Conservation (phyloP, 2,329 filamentous ascomycete genomes). For the Didymella pomorum region DNA sequence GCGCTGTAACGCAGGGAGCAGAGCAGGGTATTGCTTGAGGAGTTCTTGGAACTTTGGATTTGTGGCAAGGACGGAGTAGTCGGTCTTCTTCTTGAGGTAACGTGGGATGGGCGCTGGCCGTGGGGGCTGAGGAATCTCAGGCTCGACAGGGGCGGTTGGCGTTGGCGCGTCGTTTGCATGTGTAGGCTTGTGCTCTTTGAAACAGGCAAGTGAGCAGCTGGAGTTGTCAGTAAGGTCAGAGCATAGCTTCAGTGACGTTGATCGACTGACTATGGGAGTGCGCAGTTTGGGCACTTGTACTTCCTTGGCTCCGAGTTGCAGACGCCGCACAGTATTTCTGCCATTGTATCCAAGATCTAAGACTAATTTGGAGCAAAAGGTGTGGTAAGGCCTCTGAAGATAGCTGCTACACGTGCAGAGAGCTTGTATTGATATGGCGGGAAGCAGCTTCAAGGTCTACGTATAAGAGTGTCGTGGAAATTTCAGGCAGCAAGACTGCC, state of each 20-base stretch:
- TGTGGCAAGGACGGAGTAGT: slow-evolving; percentile 44
- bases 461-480: no score
- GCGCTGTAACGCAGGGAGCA: slow-evolving; percentile 40
- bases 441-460: no score
- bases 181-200: slow-evolving; percentile 43
- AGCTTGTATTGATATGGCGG: no score
- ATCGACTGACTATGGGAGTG: slow-evolving; percentile 54
- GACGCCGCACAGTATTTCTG: slow-evolving; percentile 51
- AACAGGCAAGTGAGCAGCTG: slow-evolving; percentile 46
- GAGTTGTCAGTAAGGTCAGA: slow-evolving; percentile 10
- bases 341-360: slow-evolving; percentile 33
- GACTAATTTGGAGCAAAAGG: not conserved
- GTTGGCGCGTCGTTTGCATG: slow-evolving; percentile 23
- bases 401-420: not conserved
- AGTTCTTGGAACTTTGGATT: slow-evolving; percentile 39
- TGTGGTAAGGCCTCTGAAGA: not conserved
- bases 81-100: slow-evolving; percentile 42
- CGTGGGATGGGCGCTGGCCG: slow-evolving; percentile 40
- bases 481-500: not conserved
- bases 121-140: slow-evolving; percentile 37
- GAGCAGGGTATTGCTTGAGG: slow-evolving; percentile 35
- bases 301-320: slow-evolving; percentile 56
- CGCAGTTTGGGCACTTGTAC: slow-evolving; percentile 60
- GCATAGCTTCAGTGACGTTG: no score
- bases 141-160: slow-evolving; percentile 11